A percentile compares a stretch with the other conserved stretches of the same genome.
Conservation (phyloP, 345 rosid species). For the Rhodamnia argentea region DNA sequence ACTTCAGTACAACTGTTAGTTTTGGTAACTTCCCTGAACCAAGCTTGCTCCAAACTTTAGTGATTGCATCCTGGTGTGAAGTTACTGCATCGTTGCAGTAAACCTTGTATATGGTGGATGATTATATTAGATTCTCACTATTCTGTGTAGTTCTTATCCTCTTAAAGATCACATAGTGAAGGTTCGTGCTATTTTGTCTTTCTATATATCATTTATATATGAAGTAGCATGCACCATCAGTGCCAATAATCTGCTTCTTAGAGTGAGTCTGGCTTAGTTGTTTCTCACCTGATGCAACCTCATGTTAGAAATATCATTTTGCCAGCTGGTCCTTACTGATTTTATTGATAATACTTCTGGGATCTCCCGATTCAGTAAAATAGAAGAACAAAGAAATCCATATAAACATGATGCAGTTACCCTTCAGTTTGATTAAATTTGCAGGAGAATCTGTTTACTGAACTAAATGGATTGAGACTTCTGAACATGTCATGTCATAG, state of each 20-base stretch:
- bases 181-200: not conserved
- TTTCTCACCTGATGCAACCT: not conserved
- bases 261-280: not conserved
- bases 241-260: not conserved
- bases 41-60: not conserved
- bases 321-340: not conserved
- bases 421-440: not conserved
- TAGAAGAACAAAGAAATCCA: not conserved
- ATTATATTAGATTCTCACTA: not conserved
- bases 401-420: not conserved
- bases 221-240: not conserved
- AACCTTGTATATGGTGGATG: not conserved
- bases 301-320: not conserved
- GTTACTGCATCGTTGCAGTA: not conserved
- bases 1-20: slow-evolving; percentile 93
- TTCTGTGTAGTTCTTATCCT: not conserved
- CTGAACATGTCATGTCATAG: not conserved
- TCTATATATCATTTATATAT: not conserved
- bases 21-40: slow-evolving; percentile 53
- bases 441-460: not conserved
- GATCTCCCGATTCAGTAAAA: not conserved
- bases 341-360: not conserved
- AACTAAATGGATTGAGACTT: not conserved
- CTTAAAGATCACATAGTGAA: not conserved
- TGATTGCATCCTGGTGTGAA: not conserved